Base-by-base conservation (phyloP, 495 filamentous ascomycete genomes). In the Sphaerosporella brunnea region DNA sequence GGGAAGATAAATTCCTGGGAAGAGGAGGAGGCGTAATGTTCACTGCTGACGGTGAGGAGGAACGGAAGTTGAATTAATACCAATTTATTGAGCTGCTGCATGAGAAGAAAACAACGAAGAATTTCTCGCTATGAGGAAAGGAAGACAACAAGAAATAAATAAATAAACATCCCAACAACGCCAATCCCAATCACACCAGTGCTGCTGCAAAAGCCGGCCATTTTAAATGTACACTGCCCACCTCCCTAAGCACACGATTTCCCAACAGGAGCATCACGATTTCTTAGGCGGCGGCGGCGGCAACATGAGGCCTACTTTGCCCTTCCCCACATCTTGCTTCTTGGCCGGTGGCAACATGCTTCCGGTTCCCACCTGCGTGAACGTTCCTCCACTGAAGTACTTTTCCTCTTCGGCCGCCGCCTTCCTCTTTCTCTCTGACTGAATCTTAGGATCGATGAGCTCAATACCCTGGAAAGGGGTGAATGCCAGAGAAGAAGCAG, bases 381-480 rank as follows among this genome's bases (percentile, higher is more conserved):
- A 97, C 2, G 86, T 90, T 2, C 90, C 92, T 19, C 84, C 81
- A 60, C 84, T 92, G 66, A 96, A 96, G 80, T 85, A 96, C 34
- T 84, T 69, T 61, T 96, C 88, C 58, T 92, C 84, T 53, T 95
- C 88, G 3, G 85, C 88, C 56, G 90, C 90, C 57, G 82, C 69
- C 68, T 96, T 95, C 51, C 84, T 71, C 54, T 68, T 84, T 55
- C 86, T 64, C 64, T 83, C 85, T 2, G 82, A 79, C 55, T 80
- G 75, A 45, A 83, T 74, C 69, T 92, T 95, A 41, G 90, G 90
- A 65, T 95, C 92, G 13, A 95, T 85, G 7, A 97, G 74, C 68
- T 96, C 90, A 25, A 97, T 70, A 9, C 90, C 90, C 62, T 96
- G 92, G 16, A 88, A 82, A 2, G 90, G 85, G 3, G 84, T 94